Conservation (phyloP, 352 stramenopile genomes). For the Pseudoperonospora humuli region DNA sequence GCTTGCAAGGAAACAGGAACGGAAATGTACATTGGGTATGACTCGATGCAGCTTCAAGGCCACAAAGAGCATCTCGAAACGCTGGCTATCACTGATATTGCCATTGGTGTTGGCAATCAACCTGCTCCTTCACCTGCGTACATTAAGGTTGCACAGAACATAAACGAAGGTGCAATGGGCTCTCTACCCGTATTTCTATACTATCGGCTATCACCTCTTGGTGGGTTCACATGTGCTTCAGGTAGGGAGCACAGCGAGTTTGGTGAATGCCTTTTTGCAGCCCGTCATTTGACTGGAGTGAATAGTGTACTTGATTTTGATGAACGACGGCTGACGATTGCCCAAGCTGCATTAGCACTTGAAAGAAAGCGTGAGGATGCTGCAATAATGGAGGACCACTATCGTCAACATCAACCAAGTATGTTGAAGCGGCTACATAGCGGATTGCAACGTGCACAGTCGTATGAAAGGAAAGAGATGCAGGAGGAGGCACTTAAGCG, state of each 20-base stretch:
- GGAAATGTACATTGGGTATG: slow-evolving; percentile 28
- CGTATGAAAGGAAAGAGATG: slow-evolving; percentile 59
- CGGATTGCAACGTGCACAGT: slow-evolving; percentile 41
- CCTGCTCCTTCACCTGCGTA: slow-evolving; percentile 19
- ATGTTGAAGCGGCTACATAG: slow-evolving; percentile 43
- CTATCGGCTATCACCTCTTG: slow-evolving; percentile 46
- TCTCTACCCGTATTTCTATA: slow-evolving; percentile 38
- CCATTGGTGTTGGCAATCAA: slow-evolving; percentile 31
- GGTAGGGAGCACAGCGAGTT: slow-evolving; percentile 41
- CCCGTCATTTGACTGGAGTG: slow-evolving; percentile 26
- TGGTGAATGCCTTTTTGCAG: slow-evolving; percentile 61
- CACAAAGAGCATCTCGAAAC: slow-evolving; percentile 27
- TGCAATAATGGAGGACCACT: slow-evolving; percentile 29
- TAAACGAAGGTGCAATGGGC: slow-evolving; percentile 38
- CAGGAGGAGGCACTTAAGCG: slow-evolving; percentile 57
- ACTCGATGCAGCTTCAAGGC: slow-evolving; percentile 17
- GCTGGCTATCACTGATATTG: slow-evolving; percentile 59
- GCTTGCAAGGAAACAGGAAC: slow-evolving; percentile 20
- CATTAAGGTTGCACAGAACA: slow-evolving; percentile 45
- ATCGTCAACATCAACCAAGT: slow-evolving; percentile 35
- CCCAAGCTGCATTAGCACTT: slow-evolving; percentile 7
- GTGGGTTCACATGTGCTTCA: slow-evolving; percentile 49
- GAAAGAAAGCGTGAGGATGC: slow-evolving; percentile 22
- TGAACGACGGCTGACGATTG: slow-evolving; percentile 15
- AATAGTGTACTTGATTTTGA: slow-evolving; percentile 22